phyloP scores from a whole-genome alignment of 805 yeast species.

The Sungouiella thailandica region DNA sequence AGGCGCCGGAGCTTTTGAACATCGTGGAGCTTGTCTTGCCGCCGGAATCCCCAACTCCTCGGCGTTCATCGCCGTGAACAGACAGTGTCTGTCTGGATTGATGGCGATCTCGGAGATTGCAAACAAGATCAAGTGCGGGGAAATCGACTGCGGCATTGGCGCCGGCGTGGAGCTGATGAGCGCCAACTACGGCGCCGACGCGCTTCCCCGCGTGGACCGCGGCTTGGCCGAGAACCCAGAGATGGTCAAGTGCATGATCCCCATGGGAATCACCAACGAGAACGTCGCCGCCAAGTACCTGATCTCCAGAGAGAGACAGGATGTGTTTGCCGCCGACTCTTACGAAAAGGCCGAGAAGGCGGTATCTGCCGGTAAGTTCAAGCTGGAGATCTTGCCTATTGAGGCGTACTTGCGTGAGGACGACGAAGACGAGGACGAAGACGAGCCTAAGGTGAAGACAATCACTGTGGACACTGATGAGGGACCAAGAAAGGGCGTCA shows the following conservation, averaged over 20 bases:
- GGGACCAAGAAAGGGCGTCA: slow-evolving; percentile 86
- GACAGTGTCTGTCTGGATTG: slow-evolving; percentile 94
- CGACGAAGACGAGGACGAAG: slow-evolving; percentile 52
- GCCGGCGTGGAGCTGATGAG: slow-evolving; percentile 95
- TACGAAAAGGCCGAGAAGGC: slow-evolving; percentile 82
- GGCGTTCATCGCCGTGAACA: slow-evolving; percentile 79
- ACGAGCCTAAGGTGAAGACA: slow-evolving; percentile 39
- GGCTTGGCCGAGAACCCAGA: slow-evolving; percentile 32
- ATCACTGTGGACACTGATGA: slow-evolving; percentile 65
- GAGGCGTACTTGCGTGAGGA: slow-evolving; percentile 52
- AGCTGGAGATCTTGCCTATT: slow-evolving; percentile 85
- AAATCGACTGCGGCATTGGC: slow-evolving; percentile 86
- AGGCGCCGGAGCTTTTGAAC: slow-evolving; percentile 94
- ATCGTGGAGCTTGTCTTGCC: slow-evolving; percentile 84
- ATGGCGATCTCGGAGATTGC: slow-evolving; percentile 89
- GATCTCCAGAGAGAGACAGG: slow-evolving; percentile 70
- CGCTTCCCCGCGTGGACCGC: slow-evolving; percentile 47
- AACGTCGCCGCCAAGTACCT: slow-evolving; percentile 70
- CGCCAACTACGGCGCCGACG: slow-evolving; percentile 76
- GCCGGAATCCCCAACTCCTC: slow-evolving; percentile 83
- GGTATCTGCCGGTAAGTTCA: slow-evolving; percentile 64
- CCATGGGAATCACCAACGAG: slow-evolving; percentile 96
- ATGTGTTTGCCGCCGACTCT: slow-evolving; percentile 82
- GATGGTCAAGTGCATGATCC: slow-evolving; percentile 70
- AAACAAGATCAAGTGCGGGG: slow-evolving; percentile 80